A percentile compares a stretch with the other conserved stretches of the same genome.
These are phyloP conservation scores for Leccinum olivaceopallidum DNA, from an alignment of 768 basidiomycete species.

Conservation along the genomic window DNA sequence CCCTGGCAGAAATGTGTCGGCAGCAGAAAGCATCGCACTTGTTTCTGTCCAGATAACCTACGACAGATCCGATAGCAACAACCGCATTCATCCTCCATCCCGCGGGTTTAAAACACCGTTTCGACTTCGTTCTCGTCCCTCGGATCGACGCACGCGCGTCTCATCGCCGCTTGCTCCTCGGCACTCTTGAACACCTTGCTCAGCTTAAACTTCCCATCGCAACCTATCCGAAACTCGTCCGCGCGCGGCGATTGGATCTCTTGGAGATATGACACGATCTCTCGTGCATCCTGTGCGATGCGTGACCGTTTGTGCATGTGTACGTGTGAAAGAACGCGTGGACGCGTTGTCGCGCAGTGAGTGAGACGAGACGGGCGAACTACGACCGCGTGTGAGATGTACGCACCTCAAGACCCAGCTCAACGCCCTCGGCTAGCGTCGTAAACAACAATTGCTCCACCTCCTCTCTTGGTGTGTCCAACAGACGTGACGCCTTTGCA, in stretches of 20 bases:
- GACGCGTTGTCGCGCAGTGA: neutral
- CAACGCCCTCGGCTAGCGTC: constrained; percentile 42
- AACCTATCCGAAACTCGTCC: constrained; percentile 62
- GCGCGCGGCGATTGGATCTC: constrained; percentile 50
- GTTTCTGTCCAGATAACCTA: neutral
- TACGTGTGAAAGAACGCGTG: neutral
- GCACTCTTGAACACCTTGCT: constrained; percentile 67
- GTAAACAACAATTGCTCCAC: constrained; percentile 60
- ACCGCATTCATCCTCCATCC: neutral
- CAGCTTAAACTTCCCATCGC: constrained; percentile 52
- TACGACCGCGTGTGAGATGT: neutral
- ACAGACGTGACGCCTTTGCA: constrained; percentile 53
- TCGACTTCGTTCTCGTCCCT: constrained; percentile 25
- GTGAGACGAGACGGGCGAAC: neutral
- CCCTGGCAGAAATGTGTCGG: neutral
- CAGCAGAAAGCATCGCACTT: neutral
- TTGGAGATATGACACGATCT: constrained; percentile 48
- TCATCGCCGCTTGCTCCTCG: constrained; percentile 49
- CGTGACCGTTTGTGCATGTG: neutral
- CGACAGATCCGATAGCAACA: neutral
- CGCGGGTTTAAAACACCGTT: constrained; percentile 22
- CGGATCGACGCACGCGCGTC: constrained; percentile 23
- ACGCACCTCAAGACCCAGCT: constrained; percentile 45
- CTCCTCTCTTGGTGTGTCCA: constrained; percentile 55
- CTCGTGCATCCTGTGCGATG: constrained; percentile 48